Evolutionary conservation across 257 asterid genomes (phyloP).

Genomic region (Haberlea rhodopensis): DNA sequence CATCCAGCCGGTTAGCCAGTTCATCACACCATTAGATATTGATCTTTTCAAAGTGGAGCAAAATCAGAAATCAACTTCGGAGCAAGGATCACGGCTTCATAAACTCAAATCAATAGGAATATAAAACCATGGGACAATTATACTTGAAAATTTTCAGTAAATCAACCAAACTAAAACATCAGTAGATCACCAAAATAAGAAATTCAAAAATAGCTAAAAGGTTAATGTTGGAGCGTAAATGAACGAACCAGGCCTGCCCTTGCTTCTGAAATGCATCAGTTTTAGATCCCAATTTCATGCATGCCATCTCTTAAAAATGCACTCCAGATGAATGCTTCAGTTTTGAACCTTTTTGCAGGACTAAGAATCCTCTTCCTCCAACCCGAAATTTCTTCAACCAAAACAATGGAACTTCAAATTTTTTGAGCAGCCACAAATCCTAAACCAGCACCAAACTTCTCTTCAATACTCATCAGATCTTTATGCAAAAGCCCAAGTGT

Average conservation of each 20-base stretch:
- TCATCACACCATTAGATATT: not conserved
- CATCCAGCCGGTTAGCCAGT: too few relatives aligned
- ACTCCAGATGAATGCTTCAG: conserved; percentile 11
- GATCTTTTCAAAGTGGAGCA: conserved; percentile 1
- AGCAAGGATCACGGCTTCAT: conserved; percentile 3
- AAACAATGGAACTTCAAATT: conserved; percentile 20
- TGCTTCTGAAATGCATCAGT: conserved; percentile 84
- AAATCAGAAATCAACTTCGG: not conserved
- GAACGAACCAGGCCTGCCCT: conserved; percentile 85
- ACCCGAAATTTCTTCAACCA: conserved; percentile 18
- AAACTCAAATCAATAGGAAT: conserved; percentile 17
- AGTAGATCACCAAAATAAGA: not conserved
- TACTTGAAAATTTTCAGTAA: not conserved
- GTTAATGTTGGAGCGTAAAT: conserved; percentile 15
- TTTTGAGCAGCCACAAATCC: conserved; percentile 15
- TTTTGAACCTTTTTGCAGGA: too few relatives aligned
- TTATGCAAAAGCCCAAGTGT: too few relatives aligned
- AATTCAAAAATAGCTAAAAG: not conserved
- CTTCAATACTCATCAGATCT: conserved; percentile 14
- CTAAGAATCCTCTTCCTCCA: not conserved
- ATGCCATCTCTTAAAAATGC: conserved; percentile 58
- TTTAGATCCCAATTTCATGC: conserved; percentile 97
- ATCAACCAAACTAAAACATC: not conserved
- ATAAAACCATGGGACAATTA: not conserved
- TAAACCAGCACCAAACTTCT: conserved; percentile 22